Base-by-base conservation (phyloP, 495 filamentous ascomycete genomes). In the Niebla homalea region DNA sequence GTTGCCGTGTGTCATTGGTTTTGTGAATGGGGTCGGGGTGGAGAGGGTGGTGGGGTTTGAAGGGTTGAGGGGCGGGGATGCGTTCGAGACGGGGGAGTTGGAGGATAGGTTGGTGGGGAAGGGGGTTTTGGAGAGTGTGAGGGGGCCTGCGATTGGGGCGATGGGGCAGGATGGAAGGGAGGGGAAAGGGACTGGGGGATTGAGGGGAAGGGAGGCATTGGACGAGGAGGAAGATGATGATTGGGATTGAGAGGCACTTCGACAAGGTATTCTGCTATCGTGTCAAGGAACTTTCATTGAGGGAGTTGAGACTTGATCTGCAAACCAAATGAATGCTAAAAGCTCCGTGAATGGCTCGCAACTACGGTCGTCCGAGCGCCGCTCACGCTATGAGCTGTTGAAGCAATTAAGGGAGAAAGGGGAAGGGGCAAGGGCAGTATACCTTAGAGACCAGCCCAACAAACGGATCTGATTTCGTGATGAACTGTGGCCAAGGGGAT, bases 41-140 rank as follows among this genome's bases (percentile, higher is more conserved):
- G 84, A 85, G 56, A 63, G 84, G 32, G 74, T 89, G 6, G 67
- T 87, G 48, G 85, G 85, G 0, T 89, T 89, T 65, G 85, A 87
- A 39, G 82, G 82, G 7, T 57, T 88, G 22, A 78, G 76, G 32
- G 65, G 78, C 57, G 62, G 60, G 20, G 80, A 85, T 60, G 69
- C 60, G 36, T 85, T 88, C 57, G 76, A 67, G 20, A 81, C 79
- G 5, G 62, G 64, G 29, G 76, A 78, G 46, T 60, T 89, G 52
- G 85, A 89, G 66, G 72, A 64, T 44, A 69, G 80, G 51, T 63
- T 89, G 35, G 57, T 89, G 36, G 58, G 56, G 8, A 71, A 68
- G 47, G 78, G 78, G 3, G 78, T 85, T 4, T 32, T 32, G 26
- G 60, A 70, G n/a, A 66, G 75, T 57, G 64, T 63, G 19, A 84